These are phyloP conservation scores for Fusarium euwallaceae DNA, from an alignment of 2,329 filamentous ascomycete species.

Conservation along the genomic window DNA sequence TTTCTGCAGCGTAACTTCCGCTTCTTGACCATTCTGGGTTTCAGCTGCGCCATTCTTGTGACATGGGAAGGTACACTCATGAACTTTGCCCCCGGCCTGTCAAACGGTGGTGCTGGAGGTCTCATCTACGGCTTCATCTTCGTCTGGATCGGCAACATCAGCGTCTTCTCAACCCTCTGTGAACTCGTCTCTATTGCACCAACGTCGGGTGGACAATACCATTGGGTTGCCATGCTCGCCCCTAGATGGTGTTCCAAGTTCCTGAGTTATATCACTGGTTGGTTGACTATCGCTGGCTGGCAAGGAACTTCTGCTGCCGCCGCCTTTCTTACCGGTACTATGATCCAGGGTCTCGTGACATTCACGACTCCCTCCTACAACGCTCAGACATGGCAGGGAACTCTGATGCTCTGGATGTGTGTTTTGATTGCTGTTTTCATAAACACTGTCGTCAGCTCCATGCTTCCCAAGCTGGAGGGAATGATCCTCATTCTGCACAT, in stretches of 20 bases:
- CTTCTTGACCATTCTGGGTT: constrained; percentile 44
- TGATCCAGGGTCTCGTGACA: constrained; percentile 44
- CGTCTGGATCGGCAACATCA: constrained; percentile 60
- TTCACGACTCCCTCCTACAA: constrained; percentile 37
- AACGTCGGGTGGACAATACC: constrained; percentile 41
- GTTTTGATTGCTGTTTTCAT: constrained; percentile 57
- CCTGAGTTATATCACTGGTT: constrained; percentile 45
- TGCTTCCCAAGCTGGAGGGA: constrained; percentile 56
- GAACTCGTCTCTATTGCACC: constrained; percentile 44
- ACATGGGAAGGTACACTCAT: constrained; percentile 47
- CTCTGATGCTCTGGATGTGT: constrained; percentile 54
- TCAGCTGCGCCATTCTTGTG: constrained; percentile 45
- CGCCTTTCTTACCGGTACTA: constrained; percentile 42
- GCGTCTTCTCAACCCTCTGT: constrained; percentile 41
- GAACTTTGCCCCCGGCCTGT: constrained; percentile 44
- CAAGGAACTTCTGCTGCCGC: constrained; percentile 43
- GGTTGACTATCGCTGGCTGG: constrained; percentile 46
- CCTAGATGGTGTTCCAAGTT: constrained; percentile 48
- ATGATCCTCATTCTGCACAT: constrained; percentile 58
- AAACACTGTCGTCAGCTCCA: constrained; percentile 50
- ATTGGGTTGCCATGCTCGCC: constrained; percentile 44
- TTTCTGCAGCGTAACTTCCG: constrained; percentile 40
- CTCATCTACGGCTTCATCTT: constrained; percentile 66
- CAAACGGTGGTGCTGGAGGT: constrained; percentile 50
- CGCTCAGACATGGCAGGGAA: constrained; percentile 46